phyloP scores from a whole-genome alignment of 2,329 filamentous ascomycete genomes.

The Alternaria ethzedia region DNA sequence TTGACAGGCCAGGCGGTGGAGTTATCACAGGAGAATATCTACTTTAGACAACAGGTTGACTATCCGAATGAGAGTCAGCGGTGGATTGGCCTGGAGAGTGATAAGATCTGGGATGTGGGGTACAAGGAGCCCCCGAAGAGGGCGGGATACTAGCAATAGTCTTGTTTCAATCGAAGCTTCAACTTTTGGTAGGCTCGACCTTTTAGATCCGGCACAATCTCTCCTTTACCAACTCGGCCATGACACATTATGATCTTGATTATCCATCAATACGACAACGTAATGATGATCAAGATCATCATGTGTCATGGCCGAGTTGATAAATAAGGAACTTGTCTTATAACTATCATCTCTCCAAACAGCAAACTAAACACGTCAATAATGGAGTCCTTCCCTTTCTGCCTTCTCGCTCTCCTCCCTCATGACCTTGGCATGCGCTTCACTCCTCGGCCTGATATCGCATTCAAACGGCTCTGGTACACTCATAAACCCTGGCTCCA shows the following conservation, averaged over 20 bases:
- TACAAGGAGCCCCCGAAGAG: conserved; percentile 36
- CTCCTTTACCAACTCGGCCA: too few relatives aligned
- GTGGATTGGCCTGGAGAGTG: conserved; percentile 44
- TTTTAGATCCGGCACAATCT: too few relatives aligned
- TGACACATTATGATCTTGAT: too few relatives aligned
- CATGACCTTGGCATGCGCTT: conserved; percentile 32
- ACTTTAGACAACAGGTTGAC: conserved; percentile 48
- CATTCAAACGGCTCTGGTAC: conserved; percentile 41
- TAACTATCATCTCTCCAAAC: too few relatives aligned
- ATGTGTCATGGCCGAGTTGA: too few relatives aligned
- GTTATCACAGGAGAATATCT: conserved; percentile 49
- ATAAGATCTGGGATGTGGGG: conserved; percentile 41
- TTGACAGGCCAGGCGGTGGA: conserved; percentile 52
- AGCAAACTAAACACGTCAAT: conserved; percentile 1
- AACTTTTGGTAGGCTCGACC: neutral
- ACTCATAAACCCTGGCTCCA: conserved; percentile 41
- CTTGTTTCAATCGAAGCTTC: neutral
- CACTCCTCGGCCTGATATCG: conserved; percentile 37
- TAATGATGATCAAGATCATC: too few relatives aligned
- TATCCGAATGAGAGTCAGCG: conserved; percentile 51
- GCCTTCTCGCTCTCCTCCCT: conserved; percentile 26
- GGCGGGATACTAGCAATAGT: conserved; percentile 18
- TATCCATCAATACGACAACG: too few relatives aligned
- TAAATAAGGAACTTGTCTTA: too few relatives aligned
- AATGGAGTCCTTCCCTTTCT: conserved; percentile 29